A percentile compares a stretch with the other conserved stretches of the same genome.
phyloP scores from a whole-genome alignment of 495 filamentous ascomycete species.

The Aspergillus ellipticus region DNA sequence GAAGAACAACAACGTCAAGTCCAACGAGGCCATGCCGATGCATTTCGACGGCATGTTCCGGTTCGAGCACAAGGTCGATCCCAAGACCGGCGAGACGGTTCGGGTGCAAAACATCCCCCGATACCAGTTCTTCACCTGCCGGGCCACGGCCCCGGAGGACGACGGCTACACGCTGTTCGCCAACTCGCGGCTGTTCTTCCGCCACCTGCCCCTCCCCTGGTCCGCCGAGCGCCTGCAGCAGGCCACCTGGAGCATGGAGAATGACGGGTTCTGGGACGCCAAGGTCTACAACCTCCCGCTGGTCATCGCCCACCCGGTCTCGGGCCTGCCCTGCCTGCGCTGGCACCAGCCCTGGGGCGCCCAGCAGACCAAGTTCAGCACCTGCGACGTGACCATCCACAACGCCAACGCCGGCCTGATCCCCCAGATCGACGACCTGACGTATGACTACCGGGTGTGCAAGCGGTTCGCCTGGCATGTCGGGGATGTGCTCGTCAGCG shows the following conservation, averaged over 20 bases:
- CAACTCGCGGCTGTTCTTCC: constrained; percentile 46
- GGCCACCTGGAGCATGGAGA: constrained; percentile 33
- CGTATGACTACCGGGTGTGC: constrained; percentile 52
- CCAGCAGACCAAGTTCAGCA: constrained; percentile 45
- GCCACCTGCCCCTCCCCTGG: constrained; percentile 42
- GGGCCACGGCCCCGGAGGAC: constrained; percentile 42
- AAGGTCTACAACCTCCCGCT: constrained; percentile 41
- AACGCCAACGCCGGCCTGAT: constrained; percentile 29
- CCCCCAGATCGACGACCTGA: constrained; percentile 29
- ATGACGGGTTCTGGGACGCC: constrained; percentile 20
- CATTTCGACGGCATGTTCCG: constrained; percentile 56
- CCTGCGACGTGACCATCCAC: constrained; percentile 44
- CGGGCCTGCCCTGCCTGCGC: constrained; percentile 42
- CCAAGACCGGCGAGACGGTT: constrained; percentile 24
- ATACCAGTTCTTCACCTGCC: constrained; percentile 52
- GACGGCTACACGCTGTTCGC: constrained; percentile 52
- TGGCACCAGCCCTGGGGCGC: constrained; percentile 54
- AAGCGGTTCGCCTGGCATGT: constrained; percentile 46
- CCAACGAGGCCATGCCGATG: constrained; percentile 52
- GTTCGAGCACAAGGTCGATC: constrained; percentile 33
- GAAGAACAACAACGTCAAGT: constrained; percentile 45
- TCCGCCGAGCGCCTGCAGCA: constrained; percentile 33
- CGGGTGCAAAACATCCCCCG: constrained; percentile 9
- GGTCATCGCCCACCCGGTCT: constrained; percentile 45
- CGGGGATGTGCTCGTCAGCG: constrained; percentile 53